Conservation (phyloP, 305 asterid genomes). For the Fraxinus albicans region DNA sequence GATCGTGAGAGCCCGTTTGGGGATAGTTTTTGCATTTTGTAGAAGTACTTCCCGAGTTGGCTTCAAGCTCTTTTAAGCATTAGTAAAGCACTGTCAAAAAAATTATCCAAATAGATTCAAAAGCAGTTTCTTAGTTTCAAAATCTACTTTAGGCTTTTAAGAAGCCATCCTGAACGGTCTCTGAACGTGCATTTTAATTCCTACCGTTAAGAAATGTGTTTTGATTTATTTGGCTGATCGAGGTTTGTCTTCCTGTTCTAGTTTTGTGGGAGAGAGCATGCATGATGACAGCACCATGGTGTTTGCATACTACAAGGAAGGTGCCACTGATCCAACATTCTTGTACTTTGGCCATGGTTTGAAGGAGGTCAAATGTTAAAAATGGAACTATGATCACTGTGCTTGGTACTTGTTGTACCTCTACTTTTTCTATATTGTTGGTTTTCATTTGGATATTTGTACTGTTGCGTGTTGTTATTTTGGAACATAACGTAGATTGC, state of each 20-base stretch:
- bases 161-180: neutral
- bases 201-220: neutral
- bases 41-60: too few relatives aligned
- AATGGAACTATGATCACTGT: neutral
- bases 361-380: conserved; percentile 70
- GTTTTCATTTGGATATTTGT: neutral
- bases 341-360: conserved; percentile 63
- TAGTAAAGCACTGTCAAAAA: too few relatives aligned
- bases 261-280: conserved; percentile 90
- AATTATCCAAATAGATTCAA: too few relatives aligned
- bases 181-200: neutral
- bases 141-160: neutral
- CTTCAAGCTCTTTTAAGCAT: too few relatives aligned
- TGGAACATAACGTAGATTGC: neutral
- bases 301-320: conserved; percentile 76
- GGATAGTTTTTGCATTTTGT: neutral
- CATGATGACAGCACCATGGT: conserved; percentile 57
- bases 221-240: neutral
- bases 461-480: neutral
- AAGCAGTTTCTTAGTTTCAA: too few relatives aligned
- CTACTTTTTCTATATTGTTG: neutral
- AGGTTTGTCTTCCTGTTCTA: conserved; percentile 17
- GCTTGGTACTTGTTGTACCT: neutral
- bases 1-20: neutral
- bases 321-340: conserved; percentile 73